phyloP scores from a whole-genome alignment of 2,329 filamentous ascomycete species.

The Fusarium metavorans region DNA sequence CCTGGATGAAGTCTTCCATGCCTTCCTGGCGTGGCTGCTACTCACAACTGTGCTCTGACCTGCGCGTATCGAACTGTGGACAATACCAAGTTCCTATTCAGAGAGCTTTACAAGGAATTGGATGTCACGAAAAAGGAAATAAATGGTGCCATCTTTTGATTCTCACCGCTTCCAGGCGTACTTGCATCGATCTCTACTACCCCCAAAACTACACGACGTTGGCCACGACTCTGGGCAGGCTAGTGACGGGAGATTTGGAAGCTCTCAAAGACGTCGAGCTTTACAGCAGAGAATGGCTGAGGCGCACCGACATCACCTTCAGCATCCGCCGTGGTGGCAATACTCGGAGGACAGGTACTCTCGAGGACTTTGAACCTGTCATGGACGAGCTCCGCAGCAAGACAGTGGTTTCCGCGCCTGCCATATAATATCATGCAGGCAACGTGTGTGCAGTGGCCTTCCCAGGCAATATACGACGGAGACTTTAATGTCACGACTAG shows the following conservation, averaged over 20 bases:
- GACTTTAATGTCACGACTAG: not conserved
- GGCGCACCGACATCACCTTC: not conserved
- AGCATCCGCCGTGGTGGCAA: not conserved
- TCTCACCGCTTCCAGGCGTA: not conserved
- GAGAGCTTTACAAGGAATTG: not conserved
- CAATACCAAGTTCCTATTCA: not conserved
- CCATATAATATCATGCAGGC: not conserved
- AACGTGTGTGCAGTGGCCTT: not conserved
- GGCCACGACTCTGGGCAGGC: not conserved
- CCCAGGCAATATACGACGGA: not conserved
- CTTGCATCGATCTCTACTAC: not conserved
- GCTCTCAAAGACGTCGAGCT: not conserved
- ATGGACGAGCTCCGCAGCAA: not conserved
- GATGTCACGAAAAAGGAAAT: not conserved
- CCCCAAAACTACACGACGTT: not conserved
- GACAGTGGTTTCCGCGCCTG: not conserved
- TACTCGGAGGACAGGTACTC: not conserved
- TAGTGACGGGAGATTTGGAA: not conserved
- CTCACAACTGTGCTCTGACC: not conserved
- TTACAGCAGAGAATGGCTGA: not conserved
- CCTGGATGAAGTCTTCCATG: not conserved
- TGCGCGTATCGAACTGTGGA: not conserved
- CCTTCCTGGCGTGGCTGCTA: not conserved
- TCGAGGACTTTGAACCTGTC: not conserved
- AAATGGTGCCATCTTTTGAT: not conserved